Evolutionary conservation across 495 filamentous ascomycete species (phyloP).

Genomic region (Penicillium ucsense): DNA sequence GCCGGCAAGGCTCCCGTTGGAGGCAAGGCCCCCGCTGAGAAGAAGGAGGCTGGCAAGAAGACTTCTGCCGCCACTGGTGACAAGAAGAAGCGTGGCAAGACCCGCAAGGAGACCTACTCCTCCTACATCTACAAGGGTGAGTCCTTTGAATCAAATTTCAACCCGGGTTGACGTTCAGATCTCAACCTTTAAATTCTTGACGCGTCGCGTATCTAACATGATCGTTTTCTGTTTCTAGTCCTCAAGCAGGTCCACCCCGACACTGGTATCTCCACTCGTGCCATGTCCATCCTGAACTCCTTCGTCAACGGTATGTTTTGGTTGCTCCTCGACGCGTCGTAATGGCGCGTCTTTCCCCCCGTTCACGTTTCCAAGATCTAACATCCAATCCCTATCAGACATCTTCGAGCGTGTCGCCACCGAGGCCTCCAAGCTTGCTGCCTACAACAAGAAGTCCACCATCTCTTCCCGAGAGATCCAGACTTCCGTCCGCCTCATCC

Average conservation of each 20-base stretch:
- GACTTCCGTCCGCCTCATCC: conserved; percentile 95
- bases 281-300: conserved; percentile 99
- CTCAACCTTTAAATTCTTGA: not conserved
- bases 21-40: conserved; percentile 79
- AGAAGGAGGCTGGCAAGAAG: conserved; percentile 99
- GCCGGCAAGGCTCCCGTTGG: conserved; percentile 91
- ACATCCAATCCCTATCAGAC: conserved; percentile 43
- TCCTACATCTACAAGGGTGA: conserved; percentile 99
- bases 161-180: not conserved
- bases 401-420: conserved; percentile 99
- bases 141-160: conserved; percentile 13
- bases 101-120: conserved; percentile 98
- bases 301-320: conserved; percentile 88
- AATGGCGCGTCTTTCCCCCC: conserved; percentile 1
- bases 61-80: conserved; percentile 81
- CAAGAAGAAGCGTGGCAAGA: conserved; percentile 99
- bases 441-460: conserved; percentile 99
- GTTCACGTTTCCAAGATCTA: not conserved
- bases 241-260: conserved; percentile 99
- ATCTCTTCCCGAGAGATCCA: conserved; percentile 99
- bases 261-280: conserved; percentile 99
- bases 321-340: not conserved
- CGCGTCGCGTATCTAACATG: conserved; percentile 10
- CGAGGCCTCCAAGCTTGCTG: conserved; percentile 96
- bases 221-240: conserved; percentile 46